phyloP scores from a whole-genome alignment of 2,329 filamentous ascomycete species.

The Xylaria sp. region DNA sequence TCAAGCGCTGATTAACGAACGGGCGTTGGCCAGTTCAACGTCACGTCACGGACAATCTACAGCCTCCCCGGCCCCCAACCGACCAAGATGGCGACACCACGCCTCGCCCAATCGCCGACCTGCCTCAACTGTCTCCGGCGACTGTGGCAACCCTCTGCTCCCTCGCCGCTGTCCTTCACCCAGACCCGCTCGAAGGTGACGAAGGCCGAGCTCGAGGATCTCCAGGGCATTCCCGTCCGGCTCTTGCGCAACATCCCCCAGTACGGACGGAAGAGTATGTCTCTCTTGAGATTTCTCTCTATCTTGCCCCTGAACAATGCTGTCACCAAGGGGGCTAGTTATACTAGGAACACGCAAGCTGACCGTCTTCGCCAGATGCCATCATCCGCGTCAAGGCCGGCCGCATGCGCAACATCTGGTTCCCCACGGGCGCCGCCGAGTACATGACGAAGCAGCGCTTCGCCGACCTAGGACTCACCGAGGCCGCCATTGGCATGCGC shows the following conservation, averaged over 20 bases:
- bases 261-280: slow-evolving; percentile 37
- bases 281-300: neutral
- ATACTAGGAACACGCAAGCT: neutral
- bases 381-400: slow-evolving; percentile 34
- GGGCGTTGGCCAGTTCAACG: neutral
- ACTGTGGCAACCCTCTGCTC: slow-evolving; percentile 23
- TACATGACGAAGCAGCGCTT: slow-evolving; percentile 34
- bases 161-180: slow-evolving; percentile 24
- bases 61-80: neutral
- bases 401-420: slow-evolving; percentile 35
- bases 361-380: slow-evolving; percentile 25
- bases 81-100: slow-evolving; percentile 21
- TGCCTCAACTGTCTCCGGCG: slow-evolving; percentile 33
- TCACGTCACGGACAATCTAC: neutral
- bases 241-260: slow-evolving; percentile 38
- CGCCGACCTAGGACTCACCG: slow-evolving; percentile 29
- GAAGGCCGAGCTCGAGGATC: slow-evolving; percentile 34
- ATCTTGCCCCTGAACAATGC: neutral
- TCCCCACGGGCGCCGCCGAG: slow-evolving; percentile 31
- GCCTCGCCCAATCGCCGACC: slow-evolving; percentile 27
- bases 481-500: slow-evolving; percentile 32
- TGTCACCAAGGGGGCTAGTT: neutral
- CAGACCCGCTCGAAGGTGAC: slow-evolving; percentile 37
- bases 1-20: neutral
- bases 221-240: slow-evolving; percentile 40